Evolutionary conservation across 169 alveolate species (phyloP), one percentile per base, ranked within the genome.

Genomic region (Blepharisma undulans): DNA sequence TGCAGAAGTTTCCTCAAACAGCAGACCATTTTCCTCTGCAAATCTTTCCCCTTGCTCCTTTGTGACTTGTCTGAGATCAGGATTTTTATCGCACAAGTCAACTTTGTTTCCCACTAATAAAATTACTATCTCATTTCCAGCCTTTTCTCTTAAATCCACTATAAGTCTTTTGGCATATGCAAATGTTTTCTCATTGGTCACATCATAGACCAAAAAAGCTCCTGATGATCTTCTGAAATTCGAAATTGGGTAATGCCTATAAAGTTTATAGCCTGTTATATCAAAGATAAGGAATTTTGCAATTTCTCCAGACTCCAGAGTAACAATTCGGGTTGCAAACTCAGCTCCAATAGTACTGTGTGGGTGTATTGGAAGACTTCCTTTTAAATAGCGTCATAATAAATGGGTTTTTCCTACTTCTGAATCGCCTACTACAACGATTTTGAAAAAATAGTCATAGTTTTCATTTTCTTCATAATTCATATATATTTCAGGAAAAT

Each of bases 31-130:
- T 93, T 98, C 98, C 72, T 92, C 91, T 2, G 99, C 99, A 88
- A 98, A 98, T 91, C 94, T 95, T 78, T 97, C 91, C 8, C 99
- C 99, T 76, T 94, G 95, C 79, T 94, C 96, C 71, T 93, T 76
- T 76, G 94, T 61, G 95, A 88, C 99, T 96, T 98, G 98, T 87
- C 99, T 92, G 60, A 92, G 93, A 29, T 94, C 92, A 33, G 99
- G 98, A 91, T 98, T 98, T 71, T 96, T 95, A 34, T 98, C 99
- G 72, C 98, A 97, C 72, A 98, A 95, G 92, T 99, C 99, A 18
- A 98, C 96, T 95, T 99, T 99, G 96, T 99, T 99, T 66, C 99
- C 99, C 4, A 99, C 99, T 48, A 99, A 96, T 97, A 98, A 98
- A 34, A 99, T 98, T n/a, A 99, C 99, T 72, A 99, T 99, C 99